A percentile compares a stretch with the other conserved stretches of the same genome.
Evolutionary conservation across 2,329 filamentous ascomycete genomes (phyloP).

Genomic region (Thermochaetoides dissita): DNA sequence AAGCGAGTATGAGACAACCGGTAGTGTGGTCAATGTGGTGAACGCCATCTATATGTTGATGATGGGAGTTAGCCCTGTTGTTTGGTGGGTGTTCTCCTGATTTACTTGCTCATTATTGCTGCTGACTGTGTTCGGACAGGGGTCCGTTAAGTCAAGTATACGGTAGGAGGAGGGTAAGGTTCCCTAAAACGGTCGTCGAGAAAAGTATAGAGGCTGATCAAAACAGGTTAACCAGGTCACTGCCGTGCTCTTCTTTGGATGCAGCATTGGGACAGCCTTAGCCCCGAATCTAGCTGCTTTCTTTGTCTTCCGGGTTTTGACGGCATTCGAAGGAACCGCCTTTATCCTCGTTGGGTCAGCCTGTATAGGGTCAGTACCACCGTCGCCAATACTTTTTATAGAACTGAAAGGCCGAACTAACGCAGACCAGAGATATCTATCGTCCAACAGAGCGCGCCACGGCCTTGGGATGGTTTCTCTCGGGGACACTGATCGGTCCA

Average conservation of each 20-base stretch:
- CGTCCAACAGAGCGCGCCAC: constrained; percentile 50
- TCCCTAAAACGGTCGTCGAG: background rate
- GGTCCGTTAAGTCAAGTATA: constrained; percentile 49
- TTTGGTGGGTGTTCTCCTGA: constrained; percentile 28
- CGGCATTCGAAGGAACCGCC: constrained; percentile 55
- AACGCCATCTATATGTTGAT: constrained; percentile 59
- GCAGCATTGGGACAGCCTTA: constrained; percentile 51
- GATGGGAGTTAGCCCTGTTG: constrained; percentile 51
- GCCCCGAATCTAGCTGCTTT: constrained; percentile 52
- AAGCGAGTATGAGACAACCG: constrained; percentile 41
- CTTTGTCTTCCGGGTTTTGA: constrained; percentile 55
- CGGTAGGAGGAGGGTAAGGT: constrained; percentile 33
- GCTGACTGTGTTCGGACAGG: constrained; percentile 8
- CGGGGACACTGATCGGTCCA: constrained; percentile 52
- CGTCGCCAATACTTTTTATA: background rate
- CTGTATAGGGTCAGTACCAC: constrained; percentile 34
- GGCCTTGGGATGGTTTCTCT: constrained; percentile 52
- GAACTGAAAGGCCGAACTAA: background rate
- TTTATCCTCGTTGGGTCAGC: constrained; percentile 54
- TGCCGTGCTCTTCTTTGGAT: constrained; percentile 45
- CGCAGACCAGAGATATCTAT: constrained; percentile 32
- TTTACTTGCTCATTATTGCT: too few species aligned
- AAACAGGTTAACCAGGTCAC: constrained; percentile 38
- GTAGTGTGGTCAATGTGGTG: constrained; percentile 49
- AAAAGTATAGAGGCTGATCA: background rate